Evolutionary conservation across 2,329 filamentous ascomycete genomes (phyloP).

Genomic region (Botrytis galanthina): DNA sequence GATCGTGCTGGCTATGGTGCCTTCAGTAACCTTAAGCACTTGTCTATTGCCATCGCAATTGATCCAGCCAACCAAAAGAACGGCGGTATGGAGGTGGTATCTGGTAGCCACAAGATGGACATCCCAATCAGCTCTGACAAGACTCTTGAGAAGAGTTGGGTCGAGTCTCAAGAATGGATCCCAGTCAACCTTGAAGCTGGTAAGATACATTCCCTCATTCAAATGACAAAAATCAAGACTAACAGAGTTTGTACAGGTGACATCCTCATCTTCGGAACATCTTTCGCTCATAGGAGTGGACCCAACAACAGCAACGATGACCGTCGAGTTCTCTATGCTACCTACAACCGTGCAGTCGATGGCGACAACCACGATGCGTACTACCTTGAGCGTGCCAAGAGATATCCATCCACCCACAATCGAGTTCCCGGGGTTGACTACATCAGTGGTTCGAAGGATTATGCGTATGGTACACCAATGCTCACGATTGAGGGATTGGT

Average conservation of each 20-base stretch:
- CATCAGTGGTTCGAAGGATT: constrained; percentile 39
- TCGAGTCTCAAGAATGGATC: constrained; percentile 37
- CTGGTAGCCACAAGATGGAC: constrained; percentile 39
- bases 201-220: constrained; percentile 20
- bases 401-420: constrained; percentile 45
- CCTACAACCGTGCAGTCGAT: constrained; percentile 43
- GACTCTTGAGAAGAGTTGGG: constrained; percentile 38
- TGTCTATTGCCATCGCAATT: constrained; percentile 40
- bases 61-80: constrained; percentile 38
- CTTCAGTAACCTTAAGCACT: constrained; percentile 39
- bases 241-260: constrained; percentile 31
- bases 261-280: constrained; percentile 39
- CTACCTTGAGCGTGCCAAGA: constrained; percentile 42
- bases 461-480: constrained; percentile 43
- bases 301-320: constrained; percentile 38
- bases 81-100: constrained; percentile 40
- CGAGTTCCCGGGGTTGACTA: constrained; percentile 38
- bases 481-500: constrained; percentile 37
- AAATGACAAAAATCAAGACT: background rate
- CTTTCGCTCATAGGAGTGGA: constrained; percentile 39
- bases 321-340: constrained; percentile 44
- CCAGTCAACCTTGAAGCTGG: constrained; percentile 38
- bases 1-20: constrained; percentile 41
- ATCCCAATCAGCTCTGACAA: constrained; percentile 38
- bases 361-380: constrained; percentile 45